Evolutionary conservation across 768 basidiomycete species (phyloP), one percentile per base, ranked within the genome.

Genomic region (Mycena olivaceomarginata): DNA sequence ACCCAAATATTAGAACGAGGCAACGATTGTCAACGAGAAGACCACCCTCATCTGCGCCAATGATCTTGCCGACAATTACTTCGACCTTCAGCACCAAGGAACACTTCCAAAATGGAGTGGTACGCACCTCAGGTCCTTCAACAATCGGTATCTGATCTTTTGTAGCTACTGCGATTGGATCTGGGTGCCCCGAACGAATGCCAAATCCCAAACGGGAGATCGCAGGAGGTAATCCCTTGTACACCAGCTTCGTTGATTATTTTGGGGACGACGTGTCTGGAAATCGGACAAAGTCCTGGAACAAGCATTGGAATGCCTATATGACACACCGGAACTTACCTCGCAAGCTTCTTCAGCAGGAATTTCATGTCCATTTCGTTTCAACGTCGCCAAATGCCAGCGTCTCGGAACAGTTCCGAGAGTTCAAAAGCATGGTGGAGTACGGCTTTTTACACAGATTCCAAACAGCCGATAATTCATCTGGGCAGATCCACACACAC

Each of bases 221-320:
- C 25, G 85, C 85, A 48, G 70, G 82, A 10, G 85, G 84, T 1
- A 79, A 85, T 56, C 82, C 83, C 5, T 56, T 87, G 0, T 86
- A 86, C 68, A 82, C 80, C 5, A 84, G 81, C 40, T 84, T 82
- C 25, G 80, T 86, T 67, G 83, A 85, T 64, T 60, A 86, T 3
- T 88, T 85, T 71, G 80, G 84, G 2, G 88, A 90, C 72, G 87
- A 90, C 78, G 86, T 88, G 0, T 90, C 87, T 0, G 88, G 88
- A 12, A 89, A 77, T 80, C 45, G 53, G n/a, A 22, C 53, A 1
- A 56, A 25, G 15, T 56, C 53, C 1, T 56, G 53, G 53, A 56
- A 56, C 22, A 56, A 56, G 22, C 53, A 56, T 18, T 51, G 48
- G 48, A 51, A 51, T 51, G 16, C 48, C 7, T 51, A 51, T 18